A percentile compares a stretch with the other conserved stretches of the same genome.
These are phyloP conservation scores for Vachellia collinsii DNA, from an alignment of 306 rosid genomes.

Conservation along the genomic window DNA sequence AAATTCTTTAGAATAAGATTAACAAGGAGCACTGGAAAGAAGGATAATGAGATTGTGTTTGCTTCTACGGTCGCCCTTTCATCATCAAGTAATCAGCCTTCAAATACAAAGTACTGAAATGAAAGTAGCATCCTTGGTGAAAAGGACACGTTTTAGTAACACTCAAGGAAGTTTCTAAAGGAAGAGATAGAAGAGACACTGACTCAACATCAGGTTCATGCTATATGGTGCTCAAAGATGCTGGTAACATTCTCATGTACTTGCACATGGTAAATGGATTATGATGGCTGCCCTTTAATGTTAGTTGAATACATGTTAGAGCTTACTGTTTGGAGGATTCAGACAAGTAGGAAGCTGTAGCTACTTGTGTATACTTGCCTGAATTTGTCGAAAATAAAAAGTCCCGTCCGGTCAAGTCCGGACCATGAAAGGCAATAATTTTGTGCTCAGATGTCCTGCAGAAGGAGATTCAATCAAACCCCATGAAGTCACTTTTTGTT, in stretches of 20 bases:
- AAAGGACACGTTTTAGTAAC: neutral
- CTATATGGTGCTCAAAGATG: constrained; percentile 41
- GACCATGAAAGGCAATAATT: neutral
- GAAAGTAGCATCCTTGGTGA: neutral
- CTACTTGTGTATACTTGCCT: neutral
- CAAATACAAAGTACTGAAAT: neutral
- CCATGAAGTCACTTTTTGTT: neutral
- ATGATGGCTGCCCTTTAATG: neutral
- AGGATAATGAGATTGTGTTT: constrained; percentile 38
- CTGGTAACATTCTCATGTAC: constrained; percentile 48
- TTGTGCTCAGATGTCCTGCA: neutral
- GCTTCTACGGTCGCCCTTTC: constrained; percentile 35
- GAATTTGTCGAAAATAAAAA: neutral
- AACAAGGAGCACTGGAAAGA: constrained; percentile 26
- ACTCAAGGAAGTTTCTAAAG: neutral
- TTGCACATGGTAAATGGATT: neutral
- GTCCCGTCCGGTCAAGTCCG: neutral
- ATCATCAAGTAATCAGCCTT: neutral
- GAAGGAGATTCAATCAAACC: neutral
- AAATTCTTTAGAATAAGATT: constrained; percentile 31
- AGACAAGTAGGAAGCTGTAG: neutral
- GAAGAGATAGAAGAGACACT: neutral
- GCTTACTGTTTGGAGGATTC: neutral
- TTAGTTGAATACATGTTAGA: neutral
- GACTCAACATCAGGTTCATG: constrained; percentile 24